Percentiles rank a stretch among this genome's conserved stretches.
These are phyloP conservation scores for Alternaria incomplexa DNA, from an alignment of 2,329 filamentous ascomycete genomes.

Conservation along the genomic window DNA sequence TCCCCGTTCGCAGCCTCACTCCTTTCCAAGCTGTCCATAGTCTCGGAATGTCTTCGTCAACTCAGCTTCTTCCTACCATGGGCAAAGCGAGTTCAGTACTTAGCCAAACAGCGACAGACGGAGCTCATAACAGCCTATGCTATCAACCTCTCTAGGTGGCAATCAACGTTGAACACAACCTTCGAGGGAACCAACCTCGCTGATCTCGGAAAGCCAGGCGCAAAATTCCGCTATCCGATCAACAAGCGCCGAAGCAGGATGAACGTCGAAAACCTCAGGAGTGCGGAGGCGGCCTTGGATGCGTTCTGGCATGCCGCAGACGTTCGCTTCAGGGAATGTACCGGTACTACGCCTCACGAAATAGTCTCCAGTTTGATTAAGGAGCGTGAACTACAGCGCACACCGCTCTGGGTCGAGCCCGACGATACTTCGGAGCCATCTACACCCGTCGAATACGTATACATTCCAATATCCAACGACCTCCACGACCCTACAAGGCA, in stretches of 20 bases:
- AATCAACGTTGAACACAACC: background rate
- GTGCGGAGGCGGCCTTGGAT: constrained; percentile 57
- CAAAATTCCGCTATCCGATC: constrained; percentile 49
- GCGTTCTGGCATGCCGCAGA: constrained; percentile 53
- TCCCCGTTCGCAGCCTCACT: background rate
- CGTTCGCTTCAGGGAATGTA: background rate
- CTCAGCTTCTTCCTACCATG: background rate
- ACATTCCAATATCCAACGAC: constrained; percentile 9
- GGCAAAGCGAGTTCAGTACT: background rate
- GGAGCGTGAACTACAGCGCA: constrained; percentile 53
- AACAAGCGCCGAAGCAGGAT: constrained; percentile 55
- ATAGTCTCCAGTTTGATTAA: constrained; percentile 26
- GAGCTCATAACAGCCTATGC: background rate
- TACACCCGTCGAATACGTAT: background rate
- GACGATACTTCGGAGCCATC: background rate
- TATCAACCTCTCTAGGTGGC: background rate
- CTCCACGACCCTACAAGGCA: constrained; percentile 11
- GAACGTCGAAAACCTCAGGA: constrained; percentile 38
- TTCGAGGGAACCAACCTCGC: background rate
- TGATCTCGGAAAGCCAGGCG: background rate
- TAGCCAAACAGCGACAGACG: background rate
- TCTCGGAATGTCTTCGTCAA: background rate
- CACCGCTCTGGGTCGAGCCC: constrained; percentile 55
- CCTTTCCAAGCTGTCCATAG: background rate
- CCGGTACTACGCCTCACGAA: constrained; percentile 5